Base-by-base conservation (phyloP, 441 rosid species). In the Flueggea neowawraea region DNA sequence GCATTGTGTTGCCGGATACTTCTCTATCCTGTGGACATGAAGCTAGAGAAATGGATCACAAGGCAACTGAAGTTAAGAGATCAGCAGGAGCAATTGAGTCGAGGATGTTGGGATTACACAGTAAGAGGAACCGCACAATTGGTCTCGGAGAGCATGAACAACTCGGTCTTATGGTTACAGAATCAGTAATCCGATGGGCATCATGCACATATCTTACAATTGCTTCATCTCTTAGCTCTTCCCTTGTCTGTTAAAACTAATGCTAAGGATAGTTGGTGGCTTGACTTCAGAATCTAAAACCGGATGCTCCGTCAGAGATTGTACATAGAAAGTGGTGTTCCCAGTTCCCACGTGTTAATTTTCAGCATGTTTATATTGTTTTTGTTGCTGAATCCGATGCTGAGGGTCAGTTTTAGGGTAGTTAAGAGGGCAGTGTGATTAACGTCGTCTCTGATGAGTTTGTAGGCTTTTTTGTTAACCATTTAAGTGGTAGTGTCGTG, bases 111-210 rank as follows among this genome's bases (percentile, higher is more conserved):
- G 78, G 80, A 16, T 63, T 84, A 54, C 85, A 73, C 59, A 73
- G 76, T 65, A 84, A 75, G 79, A 79, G 88, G 69, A 77, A 86
- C 73, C 80, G 65, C 17, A 84, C 93, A 6, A 84, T 86, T 31
- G 84, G 89, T 41, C 74, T 82, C 8, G 89, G 89, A 0, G 87
- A 83, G 63, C 70, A 53, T 12, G 83, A 84, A 57, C 80, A 71
- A 70, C 78, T 84, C 6, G 83, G 84, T 63, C 67, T 82, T 31
- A 55, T 73, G 64, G 82, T 68, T 54, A 69, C 83, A 0, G 88
- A 84, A 72, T 84, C 88, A 15, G 86, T 86, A 15, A 82, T 86
- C 72, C 83, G 92, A 0, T 82, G 88, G 92, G 84, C 88, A 31
- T 86, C 92, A 10, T 84, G 89, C 73, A 78, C 86, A 0, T 65